phyloP scores from a whole-genome alignment of 1,284 basidiomycete genomes.

The Megacollybia platyphylla region DNA sequence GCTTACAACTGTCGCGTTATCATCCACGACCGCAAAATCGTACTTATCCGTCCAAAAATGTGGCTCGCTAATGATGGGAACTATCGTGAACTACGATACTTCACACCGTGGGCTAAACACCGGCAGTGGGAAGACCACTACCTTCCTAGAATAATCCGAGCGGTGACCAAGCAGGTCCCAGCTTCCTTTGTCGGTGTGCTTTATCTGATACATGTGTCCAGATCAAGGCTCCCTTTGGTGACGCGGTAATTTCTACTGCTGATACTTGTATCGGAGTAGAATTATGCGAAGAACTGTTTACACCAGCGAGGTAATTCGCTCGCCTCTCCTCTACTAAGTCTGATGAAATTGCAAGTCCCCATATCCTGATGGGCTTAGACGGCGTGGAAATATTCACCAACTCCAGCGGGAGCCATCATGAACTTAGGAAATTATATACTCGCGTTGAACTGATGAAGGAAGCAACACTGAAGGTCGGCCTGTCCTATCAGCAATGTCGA shows the following conservation, averaged over 20 bases:
- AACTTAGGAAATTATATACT: slow-evolving; percentile 86
- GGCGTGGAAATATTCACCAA: slow-evolving; percentile 99
- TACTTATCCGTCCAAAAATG: slow-evolving; percentile 97
- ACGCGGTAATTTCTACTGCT: slow-evolving; percentile 85
- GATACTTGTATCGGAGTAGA: slow-evolving; percentile 96
- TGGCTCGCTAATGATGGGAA: slow-evolving; percentile 99
- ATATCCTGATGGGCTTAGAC: slow-evolving; percentile 93
- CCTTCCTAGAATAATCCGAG: slow-evolving; percentile 77
- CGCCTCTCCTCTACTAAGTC: slow-evolving; percentile 2
- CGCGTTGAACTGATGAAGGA: slow-evolving; percentile 95
- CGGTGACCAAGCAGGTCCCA: slow-evolving; percentile 78
- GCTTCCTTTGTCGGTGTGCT: neutral
- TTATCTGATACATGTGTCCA: slow-evolving; percentile 15
- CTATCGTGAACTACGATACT: slow-evolving; percentile 92
- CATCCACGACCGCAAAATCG: slow-evolving; percentile 74
- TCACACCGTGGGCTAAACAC: slow-evolving; percentile 91
- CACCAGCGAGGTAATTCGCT: slow-evolving; percentile 70
- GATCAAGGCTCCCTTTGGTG: slow-evolving; percentile 88
- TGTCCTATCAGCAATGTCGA: neutral
- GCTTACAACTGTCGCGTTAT: slow-evolving; percentile 96
- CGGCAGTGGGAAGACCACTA: slow-evolving; percentile 82
- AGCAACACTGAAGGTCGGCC: slow-evolving; percentile 79
- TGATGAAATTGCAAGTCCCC: slow-evolving; percentile 55
- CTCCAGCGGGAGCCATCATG: slow-evolving; percentile 94
- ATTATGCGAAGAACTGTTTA: slow-evolving; percentile 95